These are phyloP conservation scores for Drechslerella dactyloides DNA, from an alignment of 2,329 filamentous ascomycete species.

Conservation along the genomic window DNA sequence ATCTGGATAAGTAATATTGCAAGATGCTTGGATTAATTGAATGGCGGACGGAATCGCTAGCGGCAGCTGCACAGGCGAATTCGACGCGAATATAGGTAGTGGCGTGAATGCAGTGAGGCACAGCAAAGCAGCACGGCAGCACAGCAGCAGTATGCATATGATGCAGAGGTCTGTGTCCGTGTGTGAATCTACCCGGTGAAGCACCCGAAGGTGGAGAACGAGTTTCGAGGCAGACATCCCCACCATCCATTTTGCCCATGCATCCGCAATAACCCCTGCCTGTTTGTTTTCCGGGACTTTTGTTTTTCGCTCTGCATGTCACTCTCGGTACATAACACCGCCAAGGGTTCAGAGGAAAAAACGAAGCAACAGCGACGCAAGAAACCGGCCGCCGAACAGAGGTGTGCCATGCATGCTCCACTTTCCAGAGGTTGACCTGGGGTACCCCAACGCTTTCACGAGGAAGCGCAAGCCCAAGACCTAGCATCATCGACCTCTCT, in stretches of 20 bases:
- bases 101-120: no score
- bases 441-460: slow-evolving; percentile 47
- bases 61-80: no score
- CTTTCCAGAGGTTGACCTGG: slow-evolving; percentile 30
- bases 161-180: no score
- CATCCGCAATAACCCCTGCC: not conserved
- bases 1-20: not conserved
- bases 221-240: slow-evolving; percentile 4
- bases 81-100: no score
- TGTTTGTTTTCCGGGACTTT: slow-evolving; percentile 15
- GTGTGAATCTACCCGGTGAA: no score
- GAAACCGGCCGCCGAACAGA: slow-evolving; percentile 26
- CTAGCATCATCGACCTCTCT: slow-evolving; percentile 26
- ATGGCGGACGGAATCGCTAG: no score
- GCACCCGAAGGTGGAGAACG: not conserved
- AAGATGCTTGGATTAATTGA: not conserved
- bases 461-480: slow-evolving; percentile 33
- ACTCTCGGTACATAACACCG: slow-evolving; percentile 48
- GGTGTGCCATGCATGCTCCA: slow-evolving; percentile 12
- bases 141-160: no score
- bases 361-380: slow-evolving; percentile 29
- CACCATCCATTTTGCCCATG: not conserved
- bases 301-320: slow-evolving; percentile 39
- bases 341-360: slow-evolving; percentile 24
- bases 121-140: no score